phyloP scores from a whole-genome alignment of 129 eudicot genomes.

The Arctium lappa region DNA sequence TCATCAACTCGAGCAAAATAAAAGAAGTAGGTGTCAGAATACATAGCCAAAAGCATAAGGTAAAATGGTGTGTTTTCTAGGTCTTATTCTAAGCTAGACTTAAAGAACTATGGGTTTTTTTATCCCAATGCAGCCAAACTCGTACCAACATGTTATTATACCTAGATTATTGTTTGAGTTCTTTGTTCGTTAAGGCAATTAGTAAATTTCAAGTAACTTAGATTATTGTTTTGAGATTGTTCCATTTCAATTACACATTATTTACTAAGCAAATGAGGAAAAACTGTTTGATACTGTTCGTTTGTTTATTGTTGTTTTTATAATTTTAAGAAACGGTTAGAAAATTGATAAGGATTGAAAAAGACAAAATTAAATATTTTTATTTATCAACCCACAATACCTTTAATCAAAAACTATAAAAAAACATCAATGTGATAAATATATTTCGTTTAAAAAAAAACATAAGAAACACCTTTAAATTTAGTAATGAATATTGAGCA shows the following conservation, averaged over 20 bases:
- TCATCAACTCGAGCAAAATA: background rate
- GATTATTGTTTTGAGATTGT: background rate
- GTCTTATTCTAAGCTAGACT: background rate
- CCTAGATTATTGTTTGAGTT: background rate
- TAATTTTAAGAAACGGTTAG: background rate
- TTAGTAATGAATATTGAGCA: slow-evolving; percentile 7
- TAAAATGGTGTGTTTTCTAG: background rate
- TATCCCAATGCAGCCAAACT: background rate
- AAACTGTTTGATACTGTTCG: background rate
- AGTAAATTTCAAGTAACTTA: background rate
- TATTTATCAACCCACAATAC: background rate
- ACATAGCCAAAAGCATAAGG: background rate
- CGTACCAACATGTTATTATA: background rate
- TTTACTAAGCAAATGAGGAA: background rate
- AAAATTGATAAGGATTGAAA: background rate
- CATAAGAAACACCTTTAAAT: background rate
- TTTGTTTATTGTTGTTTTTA: background rate
- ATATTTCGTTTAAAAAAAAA: background rate
- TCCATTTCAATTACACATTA: background rate
- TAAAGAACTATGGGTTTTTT: background rate
- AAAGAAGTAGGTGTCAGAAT: background rate
- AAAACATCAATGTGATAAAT: background rate
- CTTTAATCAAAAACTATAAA: background rate
- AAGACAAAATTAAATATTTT: background rate
- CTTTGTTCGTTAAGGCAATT: background rate